These are phyloP conservation scores for Penicillium sp. DNA, from an alignment of 2,329 filamentous ascomycete genomes.

Conservation along the genomic window DNA sequence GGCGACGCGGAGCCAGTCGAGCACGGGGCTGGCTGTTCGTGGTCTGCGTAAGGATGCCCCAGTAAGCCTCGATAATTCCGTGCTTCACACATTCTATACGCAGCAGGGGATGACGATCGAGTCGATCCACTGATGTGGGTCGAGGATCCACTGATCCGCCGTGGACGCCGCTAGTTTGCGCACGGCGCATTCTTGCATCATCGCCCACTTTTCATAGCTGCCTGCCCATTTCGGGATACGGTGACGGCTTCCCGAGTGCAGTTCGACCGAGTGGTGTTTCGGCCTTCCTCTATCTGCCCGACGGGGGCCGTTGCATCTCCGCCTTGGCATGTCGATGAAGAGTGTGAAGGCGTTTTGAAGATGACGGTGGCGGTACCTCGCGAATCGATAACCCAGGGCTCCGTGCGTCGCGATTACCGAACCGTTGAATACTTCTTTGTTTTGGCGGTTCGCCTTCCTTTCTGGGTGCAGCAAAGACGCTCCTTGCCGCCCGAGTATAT, in stretches of 20 bases:
- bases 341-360: too few species aligned
- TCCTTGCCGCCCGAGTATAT: not conserved
- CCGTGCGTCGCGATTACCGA: not conserved
- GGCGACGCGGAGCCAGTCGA: not conserved
- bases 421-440: not conserved
- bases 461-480: not conserved
- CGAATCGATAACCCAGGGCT: not conserved
- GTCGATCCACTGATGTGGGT: not conserved
- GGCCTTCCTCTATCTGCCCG: not conserved
- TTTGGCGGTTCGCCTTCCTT: not conserved
- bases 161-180: constrained; percentile 9
- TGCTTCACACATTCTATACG: not conserved
- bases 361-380: not conserved
- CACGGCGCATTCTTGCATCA: constrained; percentile 19
- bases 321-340: not conserved
- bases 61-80: not conserved
- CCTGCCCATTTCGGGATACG: constrained; percentile 5
- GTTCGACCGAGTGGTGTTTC: not conserved
- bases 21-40: not conserved
- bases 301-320: not conserved
- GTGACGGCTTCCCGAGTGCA: constrained; percentile 13
- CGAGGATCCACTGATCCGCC: constrained; percentile 11
- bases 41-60: not conserved
- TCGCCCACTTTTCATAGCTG: constrained; percentile 2
- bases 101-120: not conserved